Evolutionary conservation across 1,284 basidiomycete genomes (phyloP).

Genomic region (Ceratobasidium sp.): DNA sequence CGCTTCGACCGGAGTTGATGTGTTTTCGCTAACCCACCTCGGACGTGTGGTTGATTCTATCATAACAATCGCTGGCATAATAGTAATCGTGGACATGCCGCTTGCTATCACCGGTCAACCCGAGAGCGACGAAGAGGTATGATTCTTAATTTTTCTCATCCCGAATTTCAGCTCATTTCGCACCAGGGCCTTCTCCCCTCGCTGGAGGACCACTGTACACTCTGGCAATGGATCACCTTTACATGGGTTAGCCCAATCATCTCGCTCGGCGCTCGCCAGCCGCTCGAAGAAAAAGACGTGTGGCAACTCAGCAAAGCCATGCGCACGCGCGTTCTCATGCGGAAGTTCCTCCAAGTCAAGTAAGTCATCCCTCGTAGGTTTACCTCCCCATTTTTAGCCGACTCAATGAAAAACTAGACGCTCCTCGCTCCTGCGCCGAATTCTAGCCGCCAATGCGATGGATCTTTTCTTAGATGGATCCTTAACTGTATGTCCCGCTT

Average conservation of each 20-base stretch:
- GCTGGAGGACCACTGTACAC: conserved; percentile 42
- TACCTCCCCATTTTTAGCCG: conserved; percentile 9
- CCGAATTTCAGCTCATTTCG: background rate
- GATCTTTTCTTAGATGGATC: conserved; percentile 38
- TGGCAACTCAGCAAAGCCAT: conserved; percentile 44
- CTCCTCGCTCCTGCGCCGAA: conserved; percentile 37
- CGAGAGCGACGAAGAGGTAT: conserved; percentile 40
- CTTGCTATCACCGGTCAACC: conserved; percentile 30
- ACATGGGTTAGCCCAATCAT: conserved; percentile 44
- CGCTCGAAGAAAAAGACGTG: conserved; percentile 43
- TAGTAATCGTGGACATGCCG: conserved; percentile 25
- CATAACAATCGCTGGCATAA: conserved; percentile 10
- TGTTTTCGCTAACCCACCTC: background rate
- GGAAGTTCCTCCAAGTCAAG: conserved; percentile 24
- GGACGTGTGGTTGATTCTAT: background rate
- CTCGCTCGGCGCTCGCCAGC: conserved; percentile 17
- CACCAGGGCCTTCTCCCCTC: conserved; percentile 37
- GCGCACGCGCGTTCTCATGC: conserved; percentile 30
- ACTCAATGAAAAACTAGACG: conserved; percentile 1
- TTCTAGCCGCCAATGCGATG: conserved; percentile 44
- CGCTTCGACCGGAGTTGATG: background rate
- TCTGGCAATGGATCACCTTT: conserved; percentile 45
- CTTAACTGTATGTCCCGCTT: conserved; percentile 50
- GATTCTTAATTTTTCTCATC: background rate
- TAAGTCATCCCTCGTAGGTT: background rate